Conservation (phyloP, 2,329 filamentous ascomycete genomes). For the Colletotrichum sojae region DNA sequence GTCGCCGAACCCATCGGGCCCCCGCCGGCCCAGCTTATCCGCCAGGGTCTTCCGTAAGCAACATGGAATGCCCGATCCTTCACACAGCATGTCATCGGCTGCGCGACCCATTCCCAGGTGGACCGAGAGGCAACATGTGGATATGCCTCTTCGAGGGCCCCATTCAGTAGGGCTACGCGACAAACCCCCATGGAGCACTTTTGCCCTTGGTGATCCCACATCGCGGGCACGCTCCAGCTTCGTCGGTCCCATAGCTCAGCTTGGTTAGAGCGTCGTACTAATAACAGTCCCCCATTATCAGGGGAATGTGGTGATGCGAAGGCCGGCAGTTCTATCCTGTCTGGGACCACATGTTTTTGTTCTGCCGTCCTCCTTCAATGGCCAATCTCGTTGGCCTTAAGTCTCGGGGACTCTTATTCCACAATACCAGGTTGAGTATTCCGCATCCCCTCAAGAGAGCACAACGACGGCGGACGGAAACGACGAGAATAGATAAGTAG, state of each 20-base stretch:
- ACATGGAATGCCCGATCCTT: too few relatives aligned
- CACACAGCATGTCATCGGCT: too few relatives aligned
- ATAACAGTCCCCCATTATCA: neutral
- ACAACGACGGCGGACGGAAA: too few relatives aligned
- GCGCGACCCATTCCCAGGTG: slow-evolving; percentile 1
- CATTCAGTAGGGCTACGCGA: slow-evolving; percentile 21
- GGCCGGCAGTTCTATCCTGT: slow-evolving; percentile 9
- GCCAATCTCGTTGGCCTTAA: too few relatives aligned
- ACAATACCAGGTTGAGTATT: too few relatives aligned
- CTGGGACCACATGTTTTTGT: slow-evolving; percentile 7
- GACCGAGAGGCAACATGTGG: neutral
- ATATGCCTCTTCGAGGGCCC: neutral
- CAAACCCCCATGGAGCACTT: neutral
- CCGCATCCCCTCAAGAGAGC: too few relatives aligned
- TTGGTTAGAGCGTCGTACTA: slow-evolving; percentile 15
- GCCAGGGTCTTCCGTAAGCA: too few relatives aligned
- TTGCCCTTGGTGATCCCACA: neutral
- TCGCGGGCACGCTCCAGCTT: neutral
- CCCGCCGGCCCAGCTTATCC: too few relatives aligned
- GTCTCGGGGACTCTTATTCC: too few relatives aligned
- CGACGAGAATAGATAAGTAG: too few relatives aligned
- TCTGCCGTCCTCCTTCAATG: too few relatives aligned
- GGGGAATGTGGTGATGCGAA: slow-evolving; percentile 8
- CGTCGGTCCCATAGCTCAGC: neutral
- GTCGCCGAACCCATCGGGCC: too few relatives aligned